Conservation (phyloP, 805 yeast genomes). For the Kluyveromyces dobzhanskii region DNA sequence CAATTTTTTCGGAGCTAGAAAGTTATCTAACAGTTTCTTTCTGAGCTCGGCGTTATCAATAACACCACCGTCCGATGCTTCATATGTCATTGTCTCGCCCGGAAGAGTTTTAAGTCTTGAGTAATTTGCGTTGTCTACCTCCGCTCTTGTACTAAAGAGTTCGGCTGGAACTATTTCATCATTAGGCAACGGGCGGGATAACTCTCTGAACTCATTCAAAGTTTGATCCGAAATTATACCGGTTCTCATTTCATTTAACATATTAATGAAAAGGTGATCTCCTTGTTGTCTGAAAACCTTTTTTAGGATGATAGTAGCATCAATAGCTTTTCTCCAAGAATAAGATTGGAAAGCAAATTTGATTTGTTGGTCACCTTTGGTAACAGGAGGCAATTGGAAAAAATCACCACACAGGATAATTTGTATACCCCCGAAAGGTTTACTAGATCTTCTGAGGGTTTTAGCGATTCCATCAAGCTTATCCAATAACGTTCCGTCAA, state of each 20-base stretch:
- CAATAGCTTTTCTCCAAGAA: slow-evolving; percentile 53
- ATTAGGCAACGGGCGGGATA: slow-evolving; percentile 44
- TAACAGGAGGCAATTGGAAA: slow-evolving; percentile 67
- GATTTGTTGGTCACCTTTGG: slow-evolving; percentile 23
- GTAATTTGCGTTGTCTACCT: slow-evolving; percentile 61
- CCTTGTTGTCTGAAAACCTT: slow-evolving; percentile 74
- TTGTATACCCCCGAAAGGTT: slow-evolving; percentile 79
- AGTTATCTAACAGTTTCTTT: slow-evolving; percentile 41
- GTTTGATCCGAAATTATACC: slow-evolving; percentile 49
- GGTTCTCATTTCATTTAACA: slow-evolving; percentile 67
- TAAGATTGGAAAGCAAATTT: slow-evolving; percentile 57
- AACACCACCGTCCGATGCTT: slow-evolving; percentile 49
- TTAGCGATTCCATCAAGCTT: slow-evolving; percentile 56
- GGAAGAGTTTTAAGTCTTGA: slow-evolving; percentile 39
- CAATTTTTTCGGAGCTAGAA: slow-evolving; percentile 52
- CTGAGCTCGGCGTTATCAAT: slow-evolving; percentile 34
- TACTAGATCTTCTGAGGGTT: slow-evolving; percentile 34
- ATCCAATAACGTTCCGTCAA: slow-evolving; percentile 59
- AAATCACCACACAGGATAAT: slow-evolving; percentile 73
- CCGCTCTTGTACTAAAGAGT: slow-evolving; percentile 61
- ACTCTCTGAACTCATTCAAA: slow-evolving; percentile 38
- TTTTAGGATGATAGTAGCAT: slow-evolving; percentile 47
- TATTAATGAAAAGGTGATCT: slow-evolving; percentile 57
- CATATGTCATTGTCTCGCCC: slow-evolving; percentile 36
- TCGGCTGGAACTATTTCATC: slow-evolving; percentile 68